Evolutionary conservation across 2,329 filamentous ascomycete genomes (phyloP).

Genomic region (Arthrobotrys sinensis): DNA sequence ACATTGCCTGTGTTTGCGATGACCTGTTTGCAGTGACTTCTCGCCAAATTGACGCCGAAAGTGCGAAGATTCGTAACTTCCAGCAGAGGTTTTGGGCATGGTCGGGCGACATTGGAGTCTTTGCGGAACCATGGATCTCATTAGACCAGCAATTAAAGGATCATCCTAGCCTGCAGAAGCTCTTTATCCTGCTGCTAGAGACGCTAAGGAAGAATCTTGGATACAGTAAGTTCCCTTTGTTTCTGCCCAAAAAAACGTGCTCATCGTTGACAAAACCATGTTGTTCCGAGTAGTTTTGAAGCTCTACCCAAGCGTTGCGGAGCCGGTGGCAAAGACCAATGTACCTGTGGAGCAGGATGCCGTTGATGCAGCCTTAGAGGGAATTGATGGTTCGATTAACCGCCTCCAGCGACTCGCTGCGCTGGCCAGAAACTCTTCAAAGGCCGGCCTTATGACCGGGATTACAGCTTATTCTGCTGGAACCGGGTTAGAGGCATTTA

Average conservation of each 20-base stretch:
- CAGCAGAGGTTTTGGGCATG: constrained; percentile 1
- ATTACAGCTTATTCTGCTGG: too few species aligned
- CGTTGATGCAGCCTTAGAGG: neutral
- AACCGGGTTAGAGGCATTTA: too few species aligned
- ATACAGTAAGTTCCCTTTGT: too few species aligned
- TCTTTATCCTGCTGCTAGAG: neutral
- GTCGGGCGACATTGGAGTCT: constrained; percentile 1
- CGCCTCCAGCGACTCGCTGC: neutral
- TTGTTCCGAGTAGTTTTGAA: too few species aligned
- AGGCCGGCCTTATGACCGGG: too few species aligned
- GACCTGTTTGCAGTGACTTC: neutral
- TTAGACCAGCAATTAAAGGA: neutral
- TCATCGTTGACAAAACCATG: too few species aligned
- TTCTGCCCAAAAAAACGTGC: too few species aligned
- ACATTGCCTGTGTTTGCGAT: neutral
- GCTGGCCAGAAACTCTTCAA: neutral
- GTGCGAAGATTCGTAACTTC: neutral
- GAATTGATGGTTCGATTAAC: neutral
- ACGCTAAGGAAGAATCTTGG: neutral
- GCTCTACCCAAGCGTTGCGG: too few species aligned
- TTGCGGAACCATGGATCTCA: constrained; percentile 1
- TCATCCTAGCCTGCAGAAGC: neutral
- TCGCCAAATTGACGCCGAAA: neutral
- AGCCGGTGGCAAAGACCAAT: neutral
- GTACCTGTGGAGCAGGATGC: neutral